Evolutionary conservation across 306 rosid genomes (phyloP), one percentile per base, ranked within the genome.

Genomic region (Boehmeria nivea): DNA sequence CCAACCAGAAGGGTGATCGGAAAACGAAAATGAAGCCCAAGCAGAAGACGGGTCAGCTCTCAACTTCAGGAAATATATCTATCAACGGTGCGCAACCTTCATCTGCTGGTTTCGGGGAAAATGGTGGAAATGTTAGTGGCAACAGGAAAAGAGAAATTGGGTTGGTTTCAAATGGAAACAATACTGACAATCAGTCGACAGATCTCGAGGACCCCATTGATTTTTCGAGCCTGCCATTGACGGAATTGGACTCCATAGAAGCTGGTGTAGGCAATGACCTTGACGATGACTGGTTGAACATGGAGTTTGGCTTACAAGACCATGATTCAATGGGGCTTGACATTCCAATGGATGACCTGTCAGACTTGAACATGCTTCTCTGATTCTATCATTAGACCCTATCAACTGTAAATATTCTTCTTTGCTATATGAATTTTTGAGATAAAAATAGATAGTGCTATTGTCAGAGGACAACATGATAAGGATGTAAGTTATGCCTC

Each of bases 311-410:
- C 39, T 65, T 81, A 48, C 84, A 79, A 69, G 97, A 78, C 23
- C 63, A 66, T 57, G 85, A 79, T 66, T 54, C 62, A 0, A 59
- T 63, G 42, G 95, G 94, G 74, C 79, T 81, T 17, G 90, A 76
- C 51, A 84, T 86, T 72, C 97, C 95, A 43, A 81, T 86, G 97
- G 97, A 86, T 57, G 97, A 90, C 66, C 83, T 90, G 60, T 77
- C 87, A 43, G 85, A 73, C 14, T 64, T 88, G 77, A n/a, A 63
- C 54, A 71, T 83, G 81, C 15, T 72, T 65, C 47, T 67, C 26
- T 89, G 91, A 80, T 31, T 31, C 9, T 31, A 31, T 31, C 9
- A 4, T 31, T 31, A 68, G 73, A 57, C 77, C 36, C 9, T 20
- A 64, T 58, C 26, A 55, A 67, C 68, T 48, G 76, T 61, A 69